phyloP scores from a whole-genome alignment of 1,139 yeast species.

The Wickerhamomyces sp. region DNA sequence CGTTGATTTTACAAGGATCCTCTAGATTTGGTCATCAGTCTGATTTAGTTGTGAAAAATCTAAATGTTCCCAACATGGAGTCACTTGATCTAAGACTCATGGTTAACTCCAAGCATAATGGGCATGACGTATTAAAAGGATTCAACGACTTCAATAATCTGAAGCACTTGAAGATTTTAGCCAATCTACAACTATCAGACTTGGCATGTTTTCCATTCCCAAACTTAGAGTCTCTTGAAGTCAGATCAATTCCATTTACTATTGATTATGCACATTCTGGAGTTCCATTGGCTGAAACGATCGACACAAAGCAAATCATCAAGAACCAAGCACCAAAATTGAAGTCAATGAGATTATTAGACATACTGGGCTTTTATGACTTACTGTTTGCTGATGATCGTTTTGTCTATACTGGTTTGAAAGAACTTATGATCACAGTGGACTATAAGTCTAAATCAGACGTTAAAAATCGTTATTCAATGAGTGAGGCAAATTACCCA shows the following conservation, averaged over 20 bases:
- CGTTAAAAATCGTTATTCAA: neutral
- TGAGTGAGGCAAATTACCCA: neutral
- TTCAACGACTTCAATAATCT: neutral
- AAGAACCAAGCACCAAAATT: neutral
- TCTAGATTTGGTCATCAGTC: neutral
- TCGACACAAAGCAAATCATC: neutral
- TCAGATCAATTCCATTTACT: conserved; percentile 1
- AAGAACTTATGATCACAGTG: neutral
- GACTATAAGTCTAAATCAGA: conserved; percentile 1
- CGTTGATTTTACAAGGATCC: neutral
- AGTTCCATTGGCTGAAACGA: neutral
- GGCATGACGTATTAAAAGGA: neutral
- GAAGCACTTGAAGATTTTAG: neutral
- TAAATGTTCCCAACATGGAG: neutral
- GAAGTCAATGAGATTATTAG: neutral
- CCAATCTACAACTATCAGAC: neutral
- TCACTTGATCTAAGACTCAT: neutral
- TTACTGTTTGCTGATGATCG: neutral
- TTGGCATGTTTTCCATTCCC: neutral
- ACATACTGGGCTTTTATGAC: conserved; percentile 2
- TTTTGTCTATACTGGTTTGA: neutral
- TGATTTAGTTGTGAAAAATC: neutral
- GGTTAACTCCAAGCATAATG: neutral
- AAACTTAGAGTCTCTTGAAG: neutral
- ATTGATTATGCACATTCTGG: neutral